phyloP scores from a whole-genome alignment of 768 basidiomycete genomes.

The Tricholoma bakamatsutake region DNA sequence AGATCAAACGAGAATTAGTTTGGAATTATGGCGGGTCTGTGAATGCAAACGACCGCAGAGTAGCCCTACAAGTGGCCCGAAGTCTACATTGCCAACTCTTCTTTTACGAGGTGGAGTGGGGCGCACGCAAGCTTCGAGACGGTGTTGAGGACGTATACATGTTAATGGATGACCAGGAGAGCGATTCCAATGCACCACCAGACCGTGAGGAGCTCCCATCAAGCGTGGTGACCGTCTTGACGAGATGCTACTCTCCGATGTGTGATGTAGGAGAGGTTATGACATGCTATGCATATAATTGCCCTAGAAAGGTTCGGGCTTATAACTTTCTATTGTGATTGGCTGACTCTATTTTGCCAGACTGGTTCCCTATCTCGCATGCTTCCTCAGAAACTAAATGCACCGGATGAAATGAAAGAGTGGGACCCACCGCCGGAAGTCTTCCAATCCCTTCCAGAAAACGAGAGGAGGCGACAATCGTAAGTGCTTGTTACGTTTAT shows the following conservation, averaged over 20 bases:
- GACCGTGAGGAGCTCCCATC: slow-evolving; percentile 67
- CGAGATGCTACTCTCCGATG: slow-evolving; percentile 83
- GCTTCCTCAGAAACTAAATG: slow-evolving; percentile 17
- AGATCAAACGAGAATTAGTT: slow-evolving; percentile 73
- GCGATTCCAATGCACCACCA: slow-evolving; percentile 42
- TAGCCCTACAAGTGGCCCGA: slow-evolving; percentile 81
- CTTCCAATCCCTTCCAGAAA: slow-evolving; percentile 50
- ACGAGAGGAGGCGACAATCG: slow-evolving; percentile 83
- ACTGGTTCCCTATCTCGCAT: slow-evolving; percentile 25
- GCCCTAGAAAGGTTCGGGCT: slow-evolving; percentile 57
- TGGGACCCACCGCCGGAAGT: slow-evolving; percentile 42
- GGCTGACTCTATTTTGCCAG: slow-evolving; percentile 11
- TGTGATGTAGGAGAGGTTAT: slow-evolving; percentile 56
- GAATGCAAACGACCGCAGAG: slow-evolving; percentile 66
- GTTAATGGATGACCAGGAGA: slow-evolving; percentile 84
- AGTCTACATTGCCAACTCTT: slow-evolving; percentile 88
- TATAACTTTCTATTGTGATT: background rate
- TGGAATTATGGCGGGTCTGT: slow-evolving; percentile 60
- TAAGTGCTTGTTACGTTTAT: slow-evolving; percentile 19
- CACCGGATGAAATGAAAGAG: slow-evolving; percentile 41
- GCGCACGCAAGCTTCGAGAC: slow-evolving; percentile 74
- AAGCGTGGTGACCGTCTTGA: slow-evolving; percentile 81
- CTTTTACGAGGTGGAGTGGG: slow-evolving; percentile 98
- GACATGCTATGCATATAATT: slow-evolving; percentile 80
- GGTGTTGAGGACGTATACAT: slow-evolving; percentile 93